Evolutionary conservation across 495 filamentous ascomycete genomes (phyloP).

Genomic region (Penicillium angulare): DNA sequence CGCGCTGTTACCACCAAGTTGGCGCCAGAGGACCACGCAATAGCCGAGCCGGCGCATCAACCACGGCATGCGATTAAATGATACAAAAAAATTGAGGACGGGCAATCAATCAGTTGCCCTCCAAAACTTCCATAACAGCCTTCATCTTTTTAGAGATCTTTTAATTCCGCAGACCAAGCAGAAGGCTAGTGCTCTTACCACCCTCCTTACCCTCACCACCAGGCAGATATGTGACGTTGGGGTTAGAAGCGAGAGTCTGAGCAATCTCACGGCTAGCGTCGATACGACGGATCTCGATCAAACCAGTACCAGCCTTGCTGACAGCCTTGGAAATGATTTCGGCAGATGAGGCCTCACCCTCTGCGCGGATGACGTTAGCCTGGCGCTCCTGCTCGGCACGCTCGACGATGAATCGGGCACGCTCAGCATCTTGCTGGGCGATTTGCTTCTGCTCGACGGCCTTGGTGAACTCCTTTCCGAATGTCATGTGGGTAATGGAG

Average conservation of each 20-base stretch:
- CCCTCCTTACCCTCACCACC: slow-evolving; percentile 64
- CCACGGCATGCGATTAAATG: slow-evolving; percentile 29
- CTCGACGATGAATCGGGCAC: slow-evolving; percentile 97
- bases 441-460: slow-evolving; percentile 99
- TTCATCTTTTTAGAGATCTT: no score
- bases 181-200: slow-evolving; percentile 60
- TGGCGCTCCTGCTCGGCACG: slow-evolving; percentile 98
- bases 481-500: slow-evolving; percentile 99
- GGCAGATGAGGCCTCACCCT: slow-evolving; percentile 95
- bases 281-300: slow-evolving; percentile 94
- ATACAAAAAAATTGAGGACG: slow-evolving; percentile 16
- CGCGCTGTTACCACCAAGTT: slow-evolving; percentile 20
- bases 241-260: slow-evolving; percentile 81
- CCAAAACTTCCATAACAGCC: no score
- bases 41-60: slow-evolving; percentile 25
- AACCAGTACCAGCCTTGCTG: slow-evolving; percentile 84
- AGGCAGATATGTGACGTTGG: slow-evolving; percentile 94
- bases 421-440: slow-evolving; percentile 97
- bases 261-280: slow-evolving; percentile 98
- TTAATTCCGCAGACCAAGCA: slow-evolving; percentile 58
- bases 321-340: slow-evolving; percentile 91
- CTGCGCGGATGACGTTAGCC: slow-evolving; percentile 95
- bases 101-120: neutral
- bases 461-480: slow-evolving; percentile 97
- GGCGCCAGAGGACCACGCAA: slow-evolving; percentile 32